phyloP scores from a whole-genome alignment of 2,329 filamentous ascomycete genomes.

The Aspergillus fischeri region DNA sequence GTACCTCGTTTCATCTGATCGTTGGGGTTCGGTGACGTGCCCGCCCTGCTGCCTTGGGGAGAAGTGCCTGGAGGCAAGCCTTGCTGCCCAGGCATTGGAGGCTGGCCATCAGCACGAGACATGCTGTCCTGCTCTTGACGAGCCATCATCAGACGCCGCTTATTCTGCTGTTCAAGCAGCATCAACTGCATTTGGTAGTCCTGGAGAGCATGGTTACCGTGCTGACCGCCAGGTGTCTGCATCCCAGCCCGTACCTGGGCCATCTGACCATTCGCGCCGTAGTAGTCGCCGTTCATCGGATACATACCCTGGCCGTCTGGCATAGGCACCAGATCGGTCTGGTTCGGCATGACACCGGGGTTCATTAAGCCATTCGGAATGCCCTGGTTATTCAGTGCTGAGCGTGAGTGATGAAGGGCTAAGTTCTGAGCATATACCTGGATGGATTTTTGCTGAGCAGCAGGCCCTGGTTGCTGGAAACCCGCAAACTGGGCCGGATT shows the following conservation, averaged over 20 bases:
- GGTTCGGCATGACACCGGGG: conserved; percentile 62
- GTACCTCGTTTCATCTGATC: conserved; percentile 62
- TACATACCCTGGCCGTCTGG: conserved; percentile 54
- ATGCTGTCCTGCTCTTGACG: conserved; percentile 64
- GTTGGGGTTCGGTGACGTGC: conserved; percentile 57
- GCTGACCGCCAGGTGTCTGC: conserved; percentile 38
- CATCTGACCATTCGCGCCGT: conserved; percentile 55
- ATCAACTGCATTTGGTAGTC: conserved; percentile 69
- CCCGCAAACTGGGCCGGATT: conserved; percentile 71
- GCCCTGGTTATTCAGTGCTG: conserved; percentile 75
- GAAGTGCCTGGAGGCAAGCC: conserved; percentile 53
- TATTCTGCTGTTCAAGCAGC: conserved; percentile 66
- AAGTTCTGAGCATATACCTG: conserved; percentile 83
- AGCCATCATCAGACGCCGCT: conserved; percentile 63
- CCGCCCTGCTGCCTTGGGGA: conserved; percentile 53
- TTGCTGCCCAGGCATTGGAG: conserved; percentile 43
- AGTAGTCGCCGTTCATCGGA: conserved; percentile 52
- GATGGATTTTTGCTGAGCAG: conserved; percentile 75
- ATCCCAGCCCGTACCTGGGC: conserved; percentile 37
- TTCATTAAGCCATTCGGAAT: conserved; percentile 69
- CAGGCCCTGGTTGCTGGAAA: conserved; percentile 53
- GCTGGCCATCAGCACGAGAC: conserved; percentile 48
- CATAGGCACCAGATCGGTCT: conserved; percentile 79
- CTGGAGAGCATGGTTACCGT: conserved; percentile 60
- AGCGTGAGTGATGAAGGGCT: conserved; percentile 70